These are phyloP conservation scores for Climacium dendroides DNA, from an alignment of 225 moss, liverwort and hornwort genomes.

Conservation along the genomic window DNA sequence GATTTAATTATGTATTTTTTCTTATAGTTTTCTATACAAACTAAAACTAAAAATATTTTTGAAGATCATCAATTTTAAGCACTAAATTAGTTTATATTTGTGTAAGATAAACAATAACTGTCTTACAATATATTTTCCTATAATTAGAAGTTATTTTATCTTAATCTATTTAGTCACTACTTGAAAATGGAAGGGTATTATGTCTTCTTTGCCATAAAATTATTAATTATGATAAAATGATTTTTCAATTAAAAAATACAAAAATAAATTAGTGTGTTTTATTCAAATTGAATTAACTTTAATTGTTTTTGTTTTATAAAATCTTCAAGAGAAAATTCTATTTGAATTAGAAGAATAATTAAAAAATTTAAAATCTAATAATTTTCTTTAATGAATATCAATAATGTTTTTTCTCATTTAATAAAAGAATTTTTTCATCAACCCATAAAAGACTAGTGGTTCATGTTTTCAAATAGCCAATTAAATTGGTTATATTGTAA, in stretches of 20 bases:
- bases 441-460: too few species aligned
- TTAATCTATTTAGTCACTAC: not conserved
- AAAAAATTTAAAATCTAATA: too few species aligned
- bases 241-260: not conserved
- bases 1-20: too few species aligned
- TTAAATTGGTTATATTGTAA: not conserved
- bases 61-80: not conserved
- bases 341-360: too few species aligned
- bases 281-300: not conserved
- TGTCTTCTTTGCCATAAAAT: not conserved
- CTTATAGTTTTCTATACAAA: not conserved
- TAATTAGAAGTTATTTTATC: not conserved
- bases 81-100: not conserved
- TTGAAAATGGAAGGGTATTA: not conserved
- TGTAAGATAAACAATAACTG: not conserved
- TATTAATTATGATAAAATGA: too few species aligned
- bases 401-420: not conserved
- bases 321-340: too few species aligned
- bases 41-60: not conserved
- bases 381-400: not conserved
- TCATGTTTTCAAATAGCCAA: not conserved
- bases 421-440: not conserved
- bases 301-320: not conserved
- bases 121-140: not conserved
- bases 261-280: rapidly evolving